Conservation (phyloP, 805 yeast genomes). For the Diddensiella santjacobensis region DNA sequence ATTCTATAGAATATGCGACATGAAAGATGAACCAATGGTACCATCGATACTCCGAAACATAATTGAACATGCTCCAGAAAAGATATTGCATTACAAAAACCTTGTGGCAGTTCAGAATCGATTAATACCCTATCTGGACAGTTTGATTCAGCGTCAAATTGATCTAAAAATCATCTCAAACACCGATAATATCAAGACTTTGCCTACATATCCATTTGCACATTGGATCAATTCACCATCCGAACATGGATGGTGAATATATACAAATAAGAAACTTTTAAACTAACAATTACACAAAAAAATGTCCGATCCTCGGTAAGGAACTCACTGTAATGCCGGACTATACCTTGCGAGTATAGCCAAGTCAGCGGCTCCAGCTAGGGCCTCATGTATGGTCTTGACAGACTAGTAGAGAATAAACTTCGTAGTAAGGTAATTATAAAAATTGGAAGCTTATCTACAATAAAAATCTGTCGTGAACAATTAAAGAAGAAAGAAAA, state of each 20-base stretch:
- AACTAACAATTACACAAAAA: conserved; percentile 6
- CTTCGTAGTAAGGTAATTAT: conserved; percentile 8
- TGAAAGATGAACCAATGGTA: conserved; percentile 72
- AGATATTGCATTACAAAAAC: conserved; percentile 60
- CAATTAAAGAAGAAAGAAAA: conserved; percentile 20
- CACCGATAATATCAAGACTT: conserved; percentile 17
- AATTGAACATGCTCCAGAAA: conserved; percentile 62
- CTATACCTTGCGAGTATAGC: neutral
- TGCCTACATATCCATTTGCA: conserved; percentile 50
- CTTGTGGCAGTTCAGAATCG: conserved; percentile 59
- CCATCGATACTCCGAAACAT: conserved; percentile 63
- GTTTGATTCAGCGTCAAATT: conserved; percentile 53
- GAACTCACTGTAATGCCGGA: conserved; percentile 34
- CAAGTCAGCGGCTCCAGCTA: conserved; percentile 36
- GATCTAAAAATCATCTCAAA: conserved; percentile 48
- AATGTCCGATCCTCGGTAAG: conserved; percentile 38
- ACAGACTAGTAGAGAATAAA: conserved; percentile 24
- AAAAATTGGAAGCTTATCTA: conserved; percentile 14
- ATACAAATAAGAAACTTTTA: neutral
- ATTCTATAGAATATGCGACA: conserved; percentile 67
- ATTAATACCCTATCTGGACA: conserved; percentile 53
- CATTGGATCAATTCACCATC: conserved; percentile 38
- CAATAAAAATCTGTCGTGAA: conserved; percentile 25
- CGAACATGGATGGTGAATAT: neutral
- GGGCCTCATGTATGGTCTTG: conserved; percentile 26